phyloP scores from a whole-genome alignment of 805 yeast genomes.

The Saccharomycopsis javanensis region DNA sequence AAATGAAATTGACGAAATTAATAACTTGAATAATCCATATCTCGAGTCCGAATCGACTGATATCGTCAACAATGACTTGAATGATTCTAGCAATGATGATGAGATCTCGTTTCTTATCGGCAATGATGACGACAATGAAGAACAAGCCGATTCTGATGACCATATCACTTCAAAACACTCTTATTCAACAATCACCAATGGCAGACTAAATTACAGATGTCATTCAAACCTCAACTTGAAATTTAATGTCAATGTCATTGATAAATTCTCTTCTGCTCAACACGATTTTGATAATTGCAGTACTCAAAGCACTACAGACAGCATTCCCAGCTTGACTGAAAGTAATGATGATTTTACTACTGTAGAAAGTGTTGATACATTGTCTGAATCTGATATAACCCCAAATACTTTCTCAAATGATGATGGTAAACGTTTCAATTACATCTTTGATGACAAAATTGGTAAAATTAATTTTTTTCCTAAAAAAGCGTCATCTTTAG shows the following conservation, averaged over 20 bases:
- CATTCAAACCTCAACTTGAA: conserved; percentile 9
- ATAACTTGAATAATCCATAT: neutral
- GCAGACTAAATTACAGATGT: conserved; percentile 10
- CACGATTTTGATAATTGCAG: neutral
- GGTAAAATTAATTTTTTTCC: neutral
- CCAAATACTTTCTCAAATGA: neutral
- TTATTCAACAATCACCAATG: neutral
- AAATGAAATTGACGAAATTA: neutral
- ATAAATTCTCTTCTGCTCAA: neutral
- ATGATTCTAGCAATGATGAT: neutral
- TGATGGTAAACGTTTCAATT: neutral
- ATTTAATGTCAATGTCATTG: neutral
- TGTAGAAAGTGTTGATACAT: neutral
- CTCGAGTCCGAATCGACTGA: neutral
- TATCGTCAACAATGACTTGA: neutral
- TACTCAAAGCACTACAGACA: neutral
- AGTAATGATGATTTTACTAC: neutral
- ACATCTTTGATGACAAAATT: neutral
- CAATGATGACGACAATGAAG: neutral
- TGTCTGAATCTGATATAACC: neutral
- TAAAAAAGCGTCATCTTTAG: neutral
- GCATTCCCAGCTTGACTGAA: neutral
- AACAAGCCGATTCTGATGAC: neutral
- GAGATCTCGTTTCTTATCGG: neutral
- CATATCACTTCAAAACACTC: neutral